Evolutionary conservation across 768 basidiomycete species (phyloP).

Genomic region (Porphyrellus cyaneotinctus): DNA sequence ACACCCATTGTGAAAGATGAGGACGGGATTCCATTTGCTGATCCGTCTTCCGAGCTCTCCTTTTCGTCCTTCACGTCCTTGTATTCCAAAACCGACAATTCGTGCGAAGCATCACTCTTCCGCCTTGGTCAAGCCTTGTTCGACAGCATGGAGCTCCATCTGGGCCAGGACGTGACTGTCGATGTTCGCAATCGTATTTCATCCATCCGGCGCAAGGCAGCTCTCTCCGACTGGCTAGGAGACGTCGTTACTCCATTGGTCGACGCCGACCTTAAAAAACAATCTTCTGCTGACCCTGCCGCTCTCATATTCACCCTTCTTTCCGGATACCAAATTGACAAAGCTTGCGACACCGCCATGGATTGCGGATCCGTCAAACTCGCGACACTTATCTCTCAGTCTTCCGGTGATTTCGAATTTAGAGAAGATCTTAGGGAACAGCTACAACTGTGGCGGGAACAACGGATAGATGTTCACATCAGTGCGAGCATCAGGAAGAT

Average conservation of each 20-base stretch:
- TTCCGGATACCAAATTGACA: constrained; percentile 84
- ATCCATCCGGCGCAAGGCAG: constrained; percentile 68
- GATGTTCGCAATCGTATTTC: constrained; percentile 60
- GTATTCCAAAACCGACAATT: constrained; percentile 66
- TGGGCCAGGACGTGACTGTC: constrained; percentile 49
- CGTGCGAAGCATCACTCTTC: constrained; percentile 77
- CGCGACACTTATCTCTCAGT: constrained; percentile 85
- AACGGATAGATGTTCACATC: constrained; percentile 68
- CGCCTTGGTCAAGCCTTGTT: constrained; percentile 88
- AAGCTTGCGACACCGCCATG: constrained; percentile 70
- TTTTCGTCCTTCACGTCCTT: constrained; percentile 76
- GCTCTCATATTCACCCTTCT: constrained; percentile 69
- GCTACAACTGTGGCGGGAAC: constrained; percentile 76
- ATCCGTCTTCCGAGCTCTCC: constrained; percentile 56
- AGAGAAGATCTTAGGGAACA: constrained; percentile 71
- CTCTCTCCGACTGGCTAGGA: constrained; percentile 83
- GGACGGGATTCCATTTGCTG: constrained; percentile 64
- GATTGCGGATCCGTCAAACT: constrained; percentile 78
- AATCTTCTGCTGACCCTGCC: constrained; percentile 41
- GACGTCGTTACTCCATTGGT: constrained; percentile 64
- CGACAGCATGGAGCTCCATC: constrained; percentile 69
- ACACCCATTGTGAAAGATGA: constrained; percentile 70
- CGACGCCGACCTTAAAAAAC: constrained; percentile 63
- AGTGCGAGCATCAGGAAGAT: constrained; percentile 66
- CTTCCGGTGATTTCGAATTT: constrained; percentile 72